These are phyloP conservation scores for Phlyctochytrium planicorne DNA, from an alignment of 192 early-diverging fungal species.

Conservation along the genomic window DNA sequence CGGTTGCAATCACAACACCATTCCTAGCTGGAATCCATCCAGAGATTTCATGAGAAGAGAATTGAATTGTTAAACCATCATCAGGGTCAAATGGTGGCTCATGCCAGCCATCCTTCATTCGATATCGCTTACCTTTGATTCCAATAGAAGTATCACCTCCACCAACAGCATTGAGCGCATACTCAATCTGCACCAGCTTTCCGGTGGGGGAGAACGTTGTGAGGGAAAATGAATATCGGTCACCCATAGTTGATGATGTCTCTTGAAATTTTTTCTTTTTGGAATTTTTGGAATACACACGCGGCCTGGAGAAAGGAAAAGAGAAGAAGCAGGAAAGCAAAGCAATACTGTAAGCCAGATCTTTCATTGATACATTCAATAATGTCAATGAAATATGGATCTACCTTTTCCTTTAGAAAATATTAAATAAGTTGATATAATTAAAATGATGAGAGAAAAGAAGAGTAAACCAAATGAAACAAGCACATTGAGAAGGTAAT, in stretches of 20 bases:
- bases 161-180: constrained; percentile 90
- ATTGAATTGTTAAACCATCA: background rate
- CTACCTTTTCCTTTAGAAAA: too few relatives aligned
- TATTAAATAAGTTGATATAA: too few relatives aligned
- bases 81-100: background rate
- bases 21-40: constrained; percentile 76
- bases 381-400: too few relatives aligned
- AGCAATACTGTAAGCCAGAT: too few relatives aligned
- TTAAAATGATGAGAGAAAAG: too few relatives aligned
- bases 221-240: constrained; percentile 92
- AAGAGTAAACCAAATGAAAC: too few relatives aligned
- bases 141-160: constrained; percentile 90
- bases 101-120: background rate
- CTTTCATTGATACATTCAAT: too few relatives aligned
- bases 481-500: too few relatives aligned
- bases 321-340: too few relatives aligned
- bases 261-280: background rate
- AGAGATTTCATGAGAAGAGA: too few relatives aligned
- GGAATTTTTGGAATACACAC: background rate
- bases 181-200: constrained; percentile 98
- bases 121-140: constrained; percentile 73
- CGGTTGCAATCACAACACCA: constrained; percentile 97
- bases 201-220: constrained; percentile 99
- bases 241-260: constrained; percentile 61
- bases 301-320: too few relatives aligned